Percentiles rank a stretch among this genome's conserved stretches.
Evolutionary conservation across 202 grass and related monocot genomes (phyloP).

Genomic region (Zoysia matrella): DNA sequence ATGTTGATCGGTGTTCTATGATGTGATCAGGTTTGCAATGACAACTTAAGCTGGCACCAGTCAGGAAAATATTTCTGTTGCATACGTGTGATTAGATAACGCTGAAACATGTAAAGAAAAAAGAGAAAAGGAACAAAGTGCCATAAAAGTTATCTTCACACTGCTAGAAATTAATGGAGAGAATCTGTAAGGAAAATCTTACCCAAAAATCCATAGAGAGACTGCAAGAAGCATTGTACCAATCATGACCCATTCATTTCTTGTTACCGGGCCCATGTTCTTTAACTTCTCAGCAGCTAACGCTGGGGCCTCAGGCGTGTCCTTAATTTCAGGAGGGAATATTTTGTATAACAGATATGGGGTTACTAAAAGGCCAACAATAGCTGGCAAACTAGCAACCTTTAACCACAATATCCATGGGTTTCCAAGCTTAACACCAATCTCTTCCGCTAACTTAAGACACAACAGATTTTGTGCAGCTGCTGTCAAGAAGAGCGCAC

Average conservation of each 20-base stretch:
- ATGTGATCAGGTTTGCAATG: conserved; percentile 15
- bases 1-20: background rate
- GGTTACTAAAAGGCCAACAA: conserved; percentile 70
- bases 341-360: conserved; percentile 90
- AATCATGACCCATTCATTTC: conserved; percentile 90
- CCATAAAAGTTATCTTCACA: conserved; percentile 24
- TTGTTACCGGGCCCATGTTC: conserved; percentile 86
- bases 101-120: background rate
- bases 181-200: conserved; percentile 44
- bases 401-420: conserved; percentile 93
- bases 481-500: conserved; percentile 88
- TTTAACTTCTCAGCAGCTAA: conserved; percentile 75
- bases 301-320: conserved; percentile 81
- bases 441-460: conserved; percentile 84
- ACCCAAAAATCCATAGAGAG: conserved; percentile 92
- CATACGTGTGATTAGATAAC: background rate
- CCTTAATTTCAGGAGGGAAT: conserved; percentile 88
- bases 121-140: background rate
- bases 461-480: conserved; percentile 95
- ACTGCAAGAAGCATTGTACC: conserved; percentile 89
- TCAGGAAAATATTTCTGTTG: conserved; percentile 1
- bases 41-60: background rate
- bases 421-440: conserved; percentile 83
- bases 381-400: conserved; percentile 80
- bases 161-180: conserved; percentile 28